Conservation (phyloP, 495 filamentous ascomycete genomes). For the Trichodelitschia bisporula region DNA sequence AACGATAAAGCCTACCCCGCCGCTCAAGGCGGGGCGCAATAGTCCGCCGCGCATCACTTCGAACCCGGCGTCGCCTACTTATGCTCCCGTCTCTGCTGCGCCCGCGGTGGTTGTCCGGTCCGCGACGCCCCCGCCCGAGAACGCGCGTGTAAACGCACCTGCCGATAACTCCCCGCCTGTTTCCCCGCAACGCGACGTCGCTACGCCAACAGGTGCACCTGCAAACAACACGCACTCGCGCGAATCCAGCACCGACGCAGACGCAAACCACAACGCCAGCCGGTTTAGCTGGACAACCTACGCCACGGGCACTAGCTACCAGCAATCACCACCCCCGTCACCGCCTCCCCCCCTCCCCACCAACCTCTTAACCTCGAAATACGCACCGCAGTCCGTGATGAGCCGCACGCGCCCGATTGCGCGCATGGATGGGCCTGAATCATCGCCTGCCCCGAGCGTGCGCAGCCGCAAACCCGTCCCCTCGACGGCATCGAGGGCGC, state of each 20-base stretch:
- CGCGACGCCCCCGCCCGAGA: slow-evolving; percentile 4
- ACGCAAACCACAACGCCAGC: slow-evolving; percentile 24
- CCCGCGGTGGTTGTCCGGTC: slow-evolving; percentile 7
- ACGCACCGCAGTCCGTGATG: too few relatives aligned
- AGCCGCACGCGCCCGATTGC: too few relatives aligned
- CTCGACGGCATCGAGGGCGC: not conserved
- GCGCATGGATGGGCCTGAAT: too few relatives aligned
- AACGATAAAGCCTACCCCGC: slow-evolving; percentile 14
- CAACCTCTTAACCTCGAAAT: slow-evolving; percentile 8
- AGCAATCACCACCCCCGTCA: slow-evolving; percentile 22
- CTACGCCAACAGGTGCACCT: not conserved
- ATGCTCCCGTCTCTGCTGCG: too few relatives aligned
- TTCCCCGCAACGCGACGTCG: too few relatives aligned
- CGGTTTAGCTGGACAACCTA: slow-evolving; percentile 56
- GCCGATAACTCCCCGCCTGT: not conserved
- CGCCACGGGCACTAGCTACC: slow-evolving; percentile 16
- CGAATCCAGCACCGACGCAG: slow-evolving; percentile 7
- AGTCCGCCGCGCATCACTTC: slow-evolving; percentile 13
- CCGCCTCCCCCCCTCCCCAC: slow-evolving; percentile 16
- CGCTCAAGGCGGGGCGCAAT: slow-evolving; percentile 15
- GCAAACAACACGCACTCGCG: slow-evolving; percentile 4
- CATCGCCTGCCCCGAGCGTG: slow-evolving; percentile 2
- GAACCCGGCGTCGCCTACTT: slow-evolving; percentile 8
- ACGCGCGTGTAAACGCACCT: not conserved
- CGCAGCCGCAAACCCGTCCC: slow-evolving; percentile 7